Base-by-base conservation (phyloP, 1,284 basidiomycete genomes). In the Melampsora americana region DNA sequence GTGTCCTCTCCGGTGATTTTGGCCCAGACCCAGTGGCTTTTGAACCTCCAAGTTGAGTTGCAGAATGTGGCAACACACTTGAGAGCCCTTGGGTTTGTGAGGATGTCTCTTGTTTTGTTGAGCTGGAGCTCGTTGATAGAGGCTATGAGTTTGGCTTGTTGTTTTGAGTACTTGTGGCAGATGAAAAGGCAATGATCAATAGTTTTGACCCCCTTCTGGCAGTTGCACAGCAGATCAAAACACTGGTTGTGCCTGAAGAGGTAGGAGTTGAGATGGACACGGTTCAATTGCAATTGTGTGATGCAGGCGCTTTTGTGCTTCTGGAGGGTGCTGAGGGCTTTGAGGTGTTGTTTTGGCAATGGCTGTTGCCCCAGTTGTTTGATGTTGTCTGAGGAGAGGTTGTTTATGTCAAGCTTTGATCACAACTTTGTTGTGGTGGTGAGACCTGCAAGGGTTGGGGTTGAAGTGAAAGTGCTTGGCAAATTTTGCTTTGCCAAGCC, bases 241-340 rank as follows among this genome's bases (percentile, higher is more conserved):
- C 18, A 26, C 48, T 14, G 32, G n/a, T n/a, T 42, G 30, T 28
- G 48, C 28, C 20, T 23, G 18, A 32, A 28, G 2, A 53, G 16
- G 23, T 53, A 30, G n/a, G 26, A 5, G 5, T 68, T 68, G 66
- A 26, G 12, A 18, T 16, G 20, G 32, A 68, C 48, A 28, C n/a
- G 23, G 44, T 44, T 56, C 1, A 46, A 56, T 56, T 46, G 67
- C 30, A 69, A 20, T 56, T 69, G 67, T 23, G 53, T 46, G 30
- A 67, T 67, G 9, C 28, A 46, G 11, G 53, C 14, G 35, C 35
- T 35, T 35, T 35, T 9, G 9, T 35, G 26, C 20, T 23, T 20
- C 18, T 50, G 23, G 30, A 32, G n/a, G 18, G 18, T 6, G 26
- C 56, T 50, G 7, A 50, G 66, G 16, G 14, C 5, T n/a, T 6